Evolutionary conservation across 1,284 basidiomycete species (phyloP).

Genomic region (Austropuccinia psidii): DNA sequence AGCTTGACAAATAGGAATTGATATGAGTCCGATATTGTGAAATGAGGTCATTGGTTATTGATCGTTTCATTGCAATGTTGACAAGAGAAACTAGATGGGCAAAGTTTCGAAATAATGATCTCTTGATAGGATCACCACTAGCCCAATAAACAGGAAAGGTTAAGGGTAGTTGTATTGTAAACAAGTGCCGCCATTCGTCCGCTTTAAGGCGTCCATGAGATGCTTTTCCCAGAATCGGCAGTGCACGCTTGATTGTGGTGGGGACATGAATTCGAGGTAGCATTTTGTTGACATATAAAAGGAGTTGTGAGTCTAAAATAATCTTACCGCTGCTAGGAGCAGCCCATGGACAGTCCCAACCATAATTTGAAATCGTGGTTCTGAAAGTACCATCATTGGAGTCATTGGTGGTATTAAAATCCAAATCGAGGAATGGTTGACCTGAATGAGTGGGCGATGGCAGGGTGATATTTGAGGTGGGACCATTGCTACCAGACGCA

Average conservation of each 20-base stretch:
- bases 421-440: not conserved
- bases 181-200: constrained; percentile 35
- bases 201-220: constrained; percentile 37
- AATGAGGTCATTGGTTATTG: not conserved
- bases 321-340: not conserved
- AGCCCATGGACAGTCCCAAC: not conserved
- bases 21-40: not conserved
- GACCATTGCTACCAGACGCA: not conserved
- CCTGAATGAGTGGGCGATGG: not conserved
- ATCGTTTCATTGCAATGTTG: constrained; percentile 7
- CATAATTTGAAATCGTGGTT: not conserved
- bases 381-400: not conserved
- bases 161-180: constrained; percentile 6
- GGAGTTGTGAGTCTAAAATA: not conserved
- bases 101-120: constrained; percentile 15
- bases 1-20: not conserved
- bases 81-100: constrained; percentile 17
- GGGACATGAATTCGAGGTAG: not conserved
- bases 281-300: not conserved
- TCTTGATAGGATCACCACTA: not conserved
- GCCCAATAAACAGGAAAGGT: not conserved
- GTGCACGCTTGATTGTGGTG: constrained; percentile 4
- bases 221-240: constrained; percentile 13
- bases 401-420: not conserved
- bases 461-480: not conserved